Base-by-base conservation (phyloP, 2,329 filamentous ascomycete species). In the Colletotrichum sp. region DNA sequence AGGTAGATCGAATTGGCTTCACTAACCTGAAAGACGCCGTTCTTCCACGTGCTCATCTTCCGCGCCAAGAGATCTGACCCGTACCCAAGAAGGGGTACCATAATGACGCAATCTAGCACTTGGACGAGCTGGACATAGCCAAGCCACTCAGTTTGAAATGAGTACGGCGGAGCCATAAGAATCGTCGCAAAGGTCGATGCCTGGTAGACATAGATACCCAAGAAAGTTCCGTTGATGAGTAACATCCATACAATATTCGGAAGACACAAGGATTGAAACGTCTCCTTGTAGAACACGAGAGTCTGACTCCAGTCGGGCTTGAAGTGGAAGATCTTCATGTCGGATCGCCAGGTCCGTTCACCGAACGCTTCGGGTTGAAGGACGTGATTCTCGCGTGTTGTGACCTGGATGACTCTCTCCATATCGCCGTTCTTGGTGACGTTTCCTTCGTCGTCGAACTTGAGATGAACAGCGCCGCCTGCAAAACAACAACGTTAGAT, bases 171-270 rank as follows among this genome's bases (percentile, higher is more conserved):
- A 5, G 73, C 34, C 65, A 74, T 74, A 7, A 81, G 59, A 32
- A 81, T 78, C 5, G 55, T 69, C 3, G 73, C 77, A 43, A 79
- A 81, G 0, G 79, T 80, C 5, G 78, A 77, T 4, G 74, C 69
- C 28, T 79, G 78, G 62, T 75, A 79, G 16, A 81, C 70, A n/a
- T 81, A 79, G 63, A 80, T 71, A 2, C 79, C 79, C 13, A 81
- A 34, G 64, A 77, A 78, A 1, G 77, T 78, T 5, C 80, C 80
- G 64, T 81, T 81, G 38, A 80, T 55, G 24, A 78, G 56, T 3
- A 80, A 43, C 52, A 80, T 63, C 79, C 78, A 80, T 6, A 79
- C 26, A 10, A 80, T 77, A 24, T 75, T 74, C 2, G 78, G 79
- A 13, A 80, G 26, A 28, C 73, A 65, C 14, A 80, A 21, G 1